Evolutionary conservation across 495 filamentous ascomycete species (phyloP), one percentile per base, ranked within the genome.

Genomic region (Neurospora tetrasperma): DNA sequence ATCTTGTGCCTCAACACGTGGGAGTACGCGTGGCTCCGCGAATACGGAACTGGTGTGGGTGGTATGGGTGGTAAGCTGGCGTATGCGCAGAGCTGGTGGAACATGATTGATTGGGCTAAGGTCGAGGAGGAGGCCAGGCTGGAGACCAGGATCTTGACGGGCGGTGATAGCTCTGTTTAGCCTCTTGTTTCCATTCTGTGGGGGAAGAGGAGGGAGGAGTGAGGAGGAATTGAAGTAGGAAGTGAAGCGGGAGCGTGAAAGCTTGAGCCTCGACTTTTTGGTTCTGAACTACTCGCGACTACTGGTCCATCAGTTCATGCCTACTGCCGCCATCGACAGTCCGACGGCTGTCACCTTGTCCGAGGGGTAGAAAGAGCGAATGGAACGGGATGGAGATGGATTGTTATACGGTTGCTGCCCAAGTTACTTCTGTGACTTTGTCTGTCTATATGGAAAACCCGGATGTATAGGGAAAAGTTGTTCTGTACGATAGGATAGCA

Each of bases 1-100:
- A 82, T 98, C 74, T 83, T 98, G 72, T 97, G 94, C 77, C 86
- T 98, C 66, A 98, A 96, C 81, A 97, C 93, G 38, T 99, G 96
- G 96, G 90, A 98, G 85, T 96, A 99, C 82, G 92, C 90, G 3
- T 99, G 92, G 90, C 82, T 98, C 80, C 86, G 86, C 73, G 93
- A 98, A 79, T 97, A 90, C 78, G 93, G 93, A 38, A 84, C 97
- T 20, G 80, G 78, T 3, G 75, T 72, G 0, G 72, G 72, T 44
- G 74, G 75, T 3, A 39, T 69, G 23, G 84, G 82, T 44, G 93
- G 93, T 14, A 98, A 97, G 90, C 85, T 85, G 69, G 80, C 84
- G 72, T 99, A 88, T 82, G 84, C 94, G 70, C 86, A 91, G 84
- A 82, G 79, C 62, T 97, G 95, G 94, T 99, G 96, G 96, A 81